These are phyloP conservation scores for Anacardium occidentale DNA, from an alignment of 345 rosid genomes.

Conservation along the genomic window DNA sequence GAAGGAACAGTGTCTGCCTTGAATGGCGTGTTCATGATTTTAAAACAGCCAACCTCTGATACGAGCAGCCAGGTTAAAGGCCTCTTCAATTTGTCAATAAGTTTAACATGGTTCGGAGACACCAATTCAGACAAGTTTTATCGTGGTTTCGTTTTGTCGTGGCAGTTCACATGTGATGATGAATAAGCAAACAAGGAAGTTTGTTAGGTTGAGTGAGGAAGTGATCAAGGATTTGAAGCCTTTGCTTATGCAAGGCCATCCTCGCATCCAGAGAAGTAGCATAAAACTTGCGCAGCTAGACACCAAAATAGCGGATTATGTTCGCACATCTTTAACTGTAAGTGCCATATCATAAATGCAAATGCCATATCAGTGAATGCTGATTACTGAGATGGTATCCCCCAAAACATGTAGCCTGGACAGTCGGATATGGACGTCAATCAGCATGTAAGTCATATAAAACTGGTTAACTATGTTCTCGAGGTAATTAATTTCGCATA, in stretches of 20 bases:
- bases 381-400: too few species aligned
- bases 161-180: slow-evolving; percentile 26
- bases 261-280: slow-evolving; percentile 5
- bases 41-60: slow-evolving; percentile 17
- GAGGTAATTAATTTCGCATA: background rate
- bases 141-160: background rate
- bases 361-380: too few species aligned
- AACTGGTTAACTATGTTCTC: slow-evolving; percentile 12
- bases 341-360: background rate
- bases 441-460: slow-evolving; percentile 21
- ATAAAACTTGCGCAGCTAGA: background rate
- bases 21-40: slow-evolving; percentile 24
- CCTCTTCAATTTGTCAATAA: too few species aligned
- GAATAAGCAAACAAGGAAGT: slow-evolving; percentile 30
- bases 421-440: slow-evolving; percentile 24
- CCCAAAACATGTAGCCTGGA: slow-evolving; percentile 19
- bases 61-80: slow-evolving; percentile 20
- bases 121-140: background rate
- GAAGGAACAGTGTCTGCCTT: slow-evolving; percentile 13
- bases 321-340: slow-evolving; percentile 11
- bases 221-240: slow-evolving; percentile 20
- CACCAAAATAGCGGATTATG: slow-evolving; percentile 13
- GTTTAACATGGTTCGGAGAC: background rate
- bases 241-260: background rate
- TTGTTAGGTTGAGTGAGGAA: slow-evolving; percentile 21